Evolutionary conservation across 2,329 filamentous ascomycete species (phyloP).

Genomic region (Botrytis tulipae): DNA sequence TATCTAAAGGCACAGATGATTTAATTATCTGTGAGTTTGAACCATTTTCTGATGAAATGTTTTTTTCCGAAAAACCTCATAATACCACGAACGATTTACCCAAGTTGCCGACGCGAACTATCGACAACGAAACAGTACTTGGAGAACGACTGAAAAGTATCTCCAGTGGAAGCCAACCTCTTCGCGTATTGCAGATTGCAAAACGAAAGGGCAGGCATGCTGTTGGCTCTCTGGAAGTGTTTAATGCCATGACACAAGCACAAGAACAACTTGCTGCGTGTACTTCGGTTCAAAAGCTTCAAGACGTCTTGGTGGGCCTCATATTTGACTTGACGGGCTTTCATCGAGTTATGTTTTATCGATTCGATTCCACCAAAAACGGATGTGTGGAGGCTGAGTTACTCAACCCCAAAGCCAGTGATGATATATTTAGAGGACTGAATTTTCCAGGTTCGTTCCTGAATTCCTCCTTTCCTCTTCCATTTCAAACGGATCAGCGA

Average conservation of each 20-base stretch:
- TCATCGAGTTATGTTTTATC: conserved; percentile 89
- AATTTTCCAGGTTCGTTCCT: conserved; percentile 61
- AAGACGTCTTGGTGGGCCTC: conserved; percentile 80
- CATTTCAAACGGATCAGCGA: background rate
- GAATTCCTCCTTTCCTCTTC: no score
- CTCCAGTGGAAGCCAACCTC: conserved; percentile 68
- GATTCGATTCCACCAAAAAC: conserved; percentile 63
- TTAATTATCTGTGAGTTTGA: conserved; percentile 87
- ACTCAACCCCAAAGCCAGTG: conserved; percentile 76
- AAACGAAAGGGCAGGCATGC: conserved; percentile 62
- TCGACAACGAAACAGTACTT: conserved; percentile 67
- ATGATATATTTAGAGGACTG: conserved; percentile 81
- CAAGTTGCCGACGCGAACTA: conserved; percentile 67
- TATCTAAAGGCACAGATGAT: conserved; percentile 62
- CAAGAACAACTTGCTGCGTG: conserved; percentile 81
- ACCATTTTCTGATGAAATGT: conserved; percentile 68
- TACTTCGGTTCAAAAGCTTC: conserved; percentile 65
- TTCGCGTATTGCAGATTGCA: conserved; percentile 73
- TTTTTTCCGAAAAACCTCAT: conserved; percentile 45
- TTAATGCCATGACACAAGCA: conserved; percentile 88
- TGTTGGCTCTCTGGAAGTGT: conserved; percentile 76
- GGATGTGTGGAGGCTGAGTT: conserved; percentile 78
- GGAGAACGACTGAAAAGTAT: conserved; percentile 77
- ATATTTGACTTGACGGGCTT: conserved; percentile 89
- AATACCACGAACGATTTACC: conserved; percentile 41